Evolutionary conservation across 306 rosid species (phyloP).

Genomic region (Datisca glomerata): DNA sequence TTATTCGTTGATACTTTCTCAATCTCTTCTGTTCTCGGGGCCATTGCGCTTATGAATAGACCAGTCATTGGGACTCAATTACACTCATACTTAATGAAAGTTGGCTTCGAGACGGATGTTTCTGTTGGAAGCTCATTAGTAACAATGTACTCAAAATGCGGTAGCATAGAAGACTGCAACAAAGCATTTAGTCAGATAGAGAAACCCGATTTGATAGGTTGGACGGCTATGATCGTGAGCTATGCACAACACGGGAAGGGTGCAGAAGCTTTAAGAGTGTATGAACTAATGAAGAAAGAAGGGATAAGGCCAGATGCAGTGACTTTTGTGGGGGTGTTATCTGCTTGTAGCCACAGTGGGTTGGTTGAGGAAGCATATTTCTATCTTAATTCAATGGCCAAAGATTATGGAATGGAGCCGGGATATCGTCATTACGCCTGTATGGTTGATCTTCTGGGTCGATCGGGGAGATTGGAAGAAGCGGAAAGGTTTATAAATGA

Average conservation of each 20-base stretch:
- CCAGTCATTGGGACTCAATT: conserved; percentile 38
- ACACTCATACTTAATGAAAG: conserved; percentile 45
- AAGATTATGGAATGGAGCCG: conserved; percentile 42
- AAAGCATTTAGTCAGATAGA: conserved; percentile 52
- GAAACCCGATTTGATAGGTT: conserved; percentile 55
- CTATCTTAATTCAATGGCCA: conserved; percentile 47
- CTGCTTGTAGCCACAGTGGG: conserved; percentile 64
- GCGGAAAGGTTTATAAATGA: conserved; percentile 43
- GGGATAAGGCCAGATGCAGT: conserved; percentile 64
- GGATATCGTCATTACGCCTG: conserved; percentile 60
- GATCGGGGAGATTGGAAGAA: conserved; percentile 55
- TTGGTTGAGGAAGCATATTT: conserved; percentile 63
- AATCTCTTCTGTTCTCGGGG: conserved; percentile 45
- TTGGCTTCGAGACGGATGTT: conserved; percentile 35
- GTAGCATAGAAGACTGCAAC: conserved; percentile 52
- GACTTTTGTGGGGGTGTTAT: conserved; percentile 65
- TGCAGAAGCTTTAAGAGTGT: conserved; percentile 46
- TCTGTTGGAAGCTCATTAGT: conserved; percentile 60
- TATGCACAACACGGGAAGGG: conserved; percentile 76
- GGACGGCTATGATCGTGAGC: conserved; percentile 69
- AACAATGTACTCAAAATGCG: conserved; percentile 68
- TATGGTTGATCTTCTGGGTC: conserved; percentile 69
- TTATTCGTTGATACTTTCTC: conserved; percentile 37
- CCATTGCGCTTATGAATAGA: conserved; percentile 31
- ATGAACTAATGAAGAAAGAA: conserved; percentile 49